Base-by-base conservation (phyloP, 108 stramenopile species). In the Discostella stelligeroides region DNA sequence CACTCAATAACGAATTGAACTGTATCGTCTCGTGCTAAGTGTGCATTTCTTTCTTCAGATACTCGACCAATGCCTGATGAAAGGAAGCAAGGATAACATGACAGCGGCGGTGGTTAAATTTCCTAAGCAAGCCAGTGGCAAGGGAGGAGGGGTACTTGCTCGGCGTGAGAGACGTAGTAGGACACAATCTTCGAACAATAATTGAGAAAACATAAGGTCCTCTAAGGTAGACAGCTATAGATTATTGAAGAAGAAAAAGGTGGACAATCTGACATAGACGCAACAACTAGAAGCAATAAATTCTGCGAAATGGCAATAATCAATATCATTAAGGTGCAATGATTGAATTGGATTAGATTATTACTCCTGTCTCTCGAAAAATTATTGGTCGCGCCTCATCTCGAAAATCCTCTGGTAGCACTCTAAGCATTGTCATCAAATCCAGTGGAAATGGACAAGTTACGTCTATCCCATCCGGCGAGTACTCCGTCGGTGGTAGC, bases 51-150 rank as follows among this genome's bases (percentile, higher is more conserved):
- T 56, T 57, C 38, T 24, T 18, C 58, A 86, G 85, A 53, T 90
- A 21, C 66, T 91, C 21, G 94, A 95, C 59, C 29, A 78, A 10
- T 95, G 94, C 68, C 68, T 95, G 45, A 57, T 64, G 21, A 84
- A 81, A 38, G 91, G 94, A 27, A 88, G 85, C 79, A 89, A 90
- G 62, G 94, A 95, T 63, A 95, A 95, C 81, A 92, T 92, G 92
- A 92, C 92, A 12, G 82, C 82, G 0, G 49, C 82, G 12, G 86
- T 95, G 1, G 76, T 95, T 7, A 84, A 87, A 60, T 85, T 95
- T 42, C 76, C 83, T 20, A 64, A 77, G 60, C 72, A 86, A 68
- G 72, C 38, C 30, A 81, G 85, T 40, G 85, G 82, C 43, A 56
- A 66, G 9, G 90, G 87, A 39, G 87, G 86, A 25, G 90, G 90